Conservation (phyloP, 352 stramenopile genomes). For the Globisporangium barbulae region DNA sequence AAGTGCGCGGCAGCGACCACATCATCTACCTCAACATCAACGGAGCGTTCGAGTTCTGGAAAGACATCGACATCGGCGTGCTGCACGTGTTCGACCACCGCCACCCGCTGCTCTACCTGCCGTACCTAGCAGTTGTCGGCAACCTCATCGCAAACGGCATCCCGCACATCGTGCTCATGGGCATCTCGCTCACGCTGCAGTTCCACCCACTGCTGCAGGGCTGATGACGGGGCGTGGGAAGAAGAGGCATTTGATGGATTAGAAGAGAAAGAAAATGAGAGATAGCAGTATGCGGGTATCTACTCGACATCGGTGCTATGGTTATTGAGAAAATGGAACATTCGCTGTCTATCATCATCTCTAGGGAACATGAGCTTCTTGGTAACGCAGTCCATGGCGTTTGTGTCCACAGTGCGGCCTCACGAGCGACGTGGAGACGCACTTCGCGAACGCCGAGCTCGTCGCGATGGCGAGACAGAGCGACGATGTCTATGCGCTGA, state of each 20-base stretch:
- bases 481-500: not conserved
- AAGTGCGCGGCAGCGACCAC: constrained; percentile 53
- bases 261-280: not conserved
- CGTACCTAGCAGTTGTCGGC: constrained; percentile 58
- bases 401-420: not conserved
- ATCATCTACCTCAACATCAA: constrained; percentile 83
- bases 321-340: not conserved
- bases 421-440: not conserved
- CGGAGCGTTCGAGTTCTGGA: constrained; percentile 82
- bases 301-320: not conserved
- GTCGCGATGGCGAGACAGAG: not conserved
- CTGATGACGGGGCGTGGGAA: not conserved
- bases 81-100: constrained; percentile 77
- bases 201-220: constrained; percentile 43
- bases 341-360: not conserved
- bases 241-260: not conserved
- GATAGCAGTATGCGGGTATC: not conserved
- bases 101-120: constrained; percentile 63
- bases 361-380: not conserved
- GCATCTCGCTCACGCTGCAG: constrained; percentile 51
- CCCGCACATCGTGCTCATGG: constrained; percentile 65
- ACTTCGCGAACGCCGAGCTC: not conserved
- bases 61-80: constrained; percentile 66
- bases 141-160: constrained; percentile 72
- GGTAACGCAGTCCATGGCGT: not conserved